Conservation (phyloP, 2,329 filamentous ascomycete species). For the Sphaerulina musiva region DNA sequence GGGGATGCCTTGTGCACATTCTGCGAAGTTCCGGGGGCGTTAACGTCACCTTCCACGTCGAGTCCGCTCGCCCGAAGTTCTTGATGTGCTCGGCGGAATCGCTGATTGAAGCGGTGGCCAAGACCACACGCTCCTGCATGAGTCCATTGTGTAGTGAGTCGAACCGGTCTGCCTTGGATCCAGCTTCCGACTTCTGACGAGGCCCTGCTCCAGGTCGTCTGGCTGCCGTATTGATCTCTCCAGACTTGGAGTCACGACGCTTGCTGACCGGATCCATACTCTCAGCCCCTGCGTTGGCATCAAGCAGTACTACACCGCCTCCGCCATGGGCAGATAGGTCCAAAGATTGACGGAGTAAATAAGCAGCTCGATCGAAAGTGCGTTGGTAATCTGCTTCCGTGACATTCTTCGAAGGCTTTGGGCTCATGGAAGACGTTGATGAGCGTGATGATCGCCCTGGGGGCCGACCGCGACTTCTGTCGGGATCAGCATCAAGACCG, state of each 20-base stretch:
- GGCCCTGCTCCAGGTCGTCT: not conserved
- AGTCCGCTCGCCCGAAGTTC: constrained; percentile 21
- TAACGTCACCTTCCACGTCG: constrained; percentile 18
- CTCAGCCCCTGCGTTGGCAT: constrained; percentile 24
- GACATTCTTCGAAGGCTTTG: constrained; percentile 18
- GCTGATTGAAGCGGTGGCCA: constrained; percentile 20
- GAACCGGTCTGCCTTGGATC: not conserved
- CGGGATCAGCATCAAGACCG: not conserved
- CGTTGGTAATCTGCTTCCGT: constrained; percentile 27
- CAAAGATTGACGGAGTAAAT: constrained; percentile 43
- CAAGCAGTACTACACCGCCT: constrained; percentile 39
- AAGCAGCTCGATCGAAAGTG: constrained; percentile 44
- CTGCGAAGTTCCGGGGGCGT: constrained; percentile 17
- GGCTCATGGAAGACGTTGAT: not conserved
- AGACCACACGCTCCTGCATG: constrained; percentile 17
- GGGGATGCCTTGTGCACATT: constrained; percentile 21
- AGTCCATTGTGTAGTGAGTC: constrained; percentile 13
- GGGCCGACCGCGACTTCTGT: not conserved
- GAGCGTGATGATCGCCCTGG: not conserved
- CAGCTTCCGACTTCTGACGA: not conserved
- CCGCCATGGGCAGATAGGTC: constrained; percentile 32
- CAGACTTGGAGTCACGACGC: constrained; percentile 6
- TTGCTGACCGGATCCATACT: constrained; percentile 8
- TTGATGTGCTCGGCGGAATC: constrained; percentile 5
- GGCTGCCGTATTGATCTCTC: not conserved